Conservation (phyloP, 331 rosid species). For the Arachis monticola region DNA sequence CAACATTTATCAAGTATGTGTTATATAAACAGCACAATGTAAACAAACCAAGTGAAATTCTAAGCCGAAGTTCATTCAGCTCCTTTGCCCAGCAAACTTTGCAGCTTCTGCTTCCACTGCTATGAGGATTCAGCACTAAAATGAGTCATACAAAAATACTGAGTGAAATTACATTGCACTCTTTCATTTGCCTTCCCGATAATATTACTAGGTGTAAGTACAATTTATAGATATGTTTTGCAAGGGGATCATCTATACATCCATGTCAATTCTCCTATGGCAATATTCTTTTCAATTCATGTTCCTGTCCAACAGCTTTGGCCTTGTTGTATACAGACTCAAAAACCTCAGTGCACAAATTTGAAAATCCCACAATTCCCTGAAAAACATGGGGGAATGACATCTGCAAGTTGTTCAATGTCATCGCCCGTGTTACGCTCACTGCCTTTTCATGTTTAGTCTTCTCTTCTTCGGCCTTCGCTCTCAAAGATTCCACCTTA, state of each 20-base stretch:
- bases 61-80: background rate
- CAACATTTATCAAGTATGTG: constrained; percentile 7
- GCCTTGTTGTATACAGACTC: constrained; percentile 87
- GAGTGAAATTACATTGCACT: constrained; percentile 33
- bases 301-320: constrained; percentile 57
- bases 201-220: constrained; percentile 23
- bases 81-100: constrained; percentile 5
- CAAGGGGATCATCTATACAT: constrained; percentile 47
- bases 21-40: constrained; percentile 30
- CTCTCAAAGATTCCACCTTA: constrained; percentile 69
- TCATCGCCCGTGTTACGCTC: constrained; percentile 83
- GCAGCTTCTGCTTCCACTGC: constrained; percentile 23
- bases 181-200: background rate
- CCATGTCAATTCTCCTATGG: constrained; percentile 29
- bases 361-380: constrained; percentile 92
- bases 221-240: constrained; percentile 28
- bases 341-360: constrained; percentile 83
- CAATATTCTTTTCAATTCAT: constrained; percentile 71
- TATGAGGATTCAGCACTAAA: constrained; percentile 32
- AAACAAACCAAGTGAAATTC: constrained; percentile 28
- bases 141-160: constrained; percentile 17
- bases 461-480: constrained; percentile 88
- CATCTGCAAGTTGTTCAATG: constrained; percentile 93
- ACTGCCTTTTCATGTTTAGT: constrained; percentile 75
- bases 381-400: constrained; percentile 94